Evolutionary conservation across 805 yeast species (phyloP).

Genomic region (Hanseniaspora jakobsenii): DNA sequence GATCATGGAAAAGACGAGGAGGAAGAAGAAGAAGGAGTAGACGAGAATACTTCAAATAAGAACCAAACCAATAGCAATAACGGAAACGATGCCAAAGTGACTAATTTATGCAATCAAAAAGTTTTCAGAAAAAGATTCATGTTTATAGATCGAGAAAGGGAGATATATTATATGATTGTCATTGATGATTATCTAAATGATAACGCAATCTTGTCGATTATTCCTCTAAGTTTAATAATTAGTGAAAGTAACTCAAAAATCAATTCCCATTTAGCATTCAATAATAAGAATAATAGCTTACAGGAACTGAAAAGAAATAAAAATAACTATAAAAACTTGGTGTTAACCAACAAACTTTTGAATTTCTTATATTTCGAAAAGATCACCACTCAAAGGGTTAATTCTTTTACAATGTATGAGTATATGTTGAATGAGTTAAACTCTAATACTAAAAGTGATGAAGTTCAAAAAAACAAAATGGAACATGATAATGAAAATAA

Average conservation of each 20-base stretch:
- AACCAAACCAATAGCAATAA: too few relatives aligned
- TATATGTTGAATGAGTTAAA: background rate
- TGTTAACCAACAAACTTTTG: slow-evolving; percentile 8
- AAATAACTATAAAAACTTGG: background rate
- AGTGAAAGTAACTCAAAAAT: slow-evolving; percentile 3
- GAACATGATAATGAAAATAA: too few relatives aligned
- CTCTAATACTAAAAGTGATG: background rate
- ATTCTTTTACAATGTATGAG: slow-evolving; percentile 1
- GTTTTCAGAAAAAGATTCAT: slow-evolving; percentile 6
- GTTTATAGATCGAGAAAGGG: slow-evolving; percentile 6
- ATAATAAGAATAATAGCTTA: too few relatives aligned
- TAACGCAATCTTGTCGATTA: slow-evolving; percentile 5
- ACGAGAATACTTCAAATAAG: too few relatives aligned
- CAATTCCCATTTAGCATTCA: background rate
- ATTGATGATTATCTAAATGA: slow-evolving; percentile 4
- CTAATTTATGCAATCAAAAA: too few relatives aligned
- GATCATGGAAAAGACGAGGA: too few relatives aligned
- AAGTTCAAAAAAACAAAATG: too few relatives aligned
- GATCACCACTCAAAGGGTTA: background rate
- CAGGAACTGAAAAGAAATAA: too few relatives aligned
- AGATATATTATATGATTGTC: slow-evolving; percentile 7
- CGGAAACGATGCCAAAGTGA: background rate
- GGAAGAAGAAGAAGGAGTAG: too few relatives aligned
- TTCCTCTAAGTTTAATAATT: slow-evolving; percentile 9
- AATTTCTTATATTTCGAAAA: slow-evolving; percentile 11